Percentiles rank a stretch among this genome's conserved stretches.
These are phyloP conservation scores for Saturnispora sekii DNA, from an alignment of 805 yeast species.

Conservation along the genomic window DNA sequence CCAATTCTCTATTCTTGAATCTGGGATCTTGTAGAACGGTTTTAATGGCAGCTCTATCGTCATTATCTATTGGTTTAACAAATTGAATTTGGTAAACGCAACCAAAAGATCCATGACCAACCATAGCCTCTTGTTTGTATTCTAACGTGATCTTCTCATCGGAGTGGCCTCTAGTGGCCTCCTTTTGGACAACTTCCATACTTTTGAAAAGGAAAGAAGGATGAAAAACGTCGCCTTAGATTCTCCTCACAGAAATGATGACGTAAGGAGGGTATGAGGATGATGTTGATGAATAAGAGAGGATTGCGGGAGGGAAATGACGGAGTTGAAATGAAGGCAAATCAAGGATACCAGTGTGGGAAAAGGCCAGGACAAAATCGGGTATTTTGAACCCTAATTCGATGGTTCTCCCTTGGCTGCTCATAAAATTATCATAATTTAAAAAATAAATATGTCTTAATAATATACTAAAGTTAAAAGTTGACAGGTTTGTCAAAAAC, in stretches of 20 bases:
- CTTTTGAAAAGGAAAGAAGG: no score
- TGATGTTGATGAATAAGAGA: background rate
- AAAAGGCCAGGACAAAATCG: no score
- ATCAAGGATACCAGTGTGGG: no score
- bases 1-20: constrained; percentile 89
- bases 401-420: no score
- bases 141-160: constrained; percentile 33
- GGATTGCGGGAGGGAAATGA: background rate
- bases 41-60: constrained; percentile 84
- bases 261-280: no score
- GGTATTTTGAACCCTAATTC: no score
- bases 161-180: constrained; percentile 6
- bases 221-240: no score
- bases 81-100: constrained; percentile 88
- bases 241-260: no score
- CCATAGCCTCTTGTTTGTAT: constrained; percentile 78
- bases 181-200: constrained; percentile 4
- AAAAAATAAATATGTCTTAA: background rate
- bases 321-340: no score
- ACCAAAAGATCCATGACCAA: constrained; percentile 99
- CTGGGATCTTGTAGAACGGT: constrained; percentile 93
- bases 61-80: constrained; percentile 38
- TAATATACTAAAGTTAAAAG: constrained; percentile 35
- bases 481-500: constrained; percentile 88
- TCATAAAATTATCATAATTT: background rate